Evolutionary conservation across 2,329 filamentous ascomycete species (phyloP).

Genomic region (Decorospora gaudefroyi): DNA sequence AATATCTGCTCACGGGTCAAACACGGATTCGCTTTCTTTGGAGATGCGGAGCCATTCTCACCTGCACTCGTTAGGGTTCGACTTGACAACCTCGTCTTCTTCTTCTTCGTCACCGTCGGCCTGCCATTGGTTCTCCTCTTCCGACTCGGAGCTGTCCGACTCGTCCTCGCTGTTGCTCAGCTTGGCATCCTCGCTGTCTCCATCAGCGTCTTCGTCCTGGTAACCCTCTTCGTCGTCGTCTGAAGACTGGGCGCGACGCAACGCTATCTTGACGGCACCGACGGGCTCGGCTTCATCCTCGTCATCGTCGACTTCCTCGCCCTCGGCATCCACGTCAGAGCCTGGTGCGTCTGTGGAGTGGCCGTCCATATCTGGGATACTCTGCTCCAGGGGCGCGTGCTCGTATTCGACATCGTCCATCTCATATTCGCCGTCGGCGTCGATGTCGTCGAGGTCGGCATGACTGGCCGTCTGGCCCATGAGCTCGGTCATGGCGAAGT

Average conservation of each 20-base stretch:
- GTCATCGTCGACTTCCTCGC: slow-evolving; percentile 57
- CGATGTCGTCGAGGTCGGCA: slow-evolving; percentile 42
- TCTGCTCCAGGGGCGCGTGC: slow-evolving; percentile 23
- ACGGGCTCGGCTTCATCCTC: slow-evolving; percentile 55
- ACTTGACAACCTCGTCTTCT: slow-evolving; percentile 60
- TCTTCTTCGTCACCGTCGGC: slow-evolving; percentile 59
- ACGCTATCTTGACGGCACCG: slow-evolving; percentile 50
- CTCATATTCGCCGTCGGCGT: slow-evolving; percentile 48
- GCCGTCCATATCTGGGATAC: slow-evolving; percentile 34
- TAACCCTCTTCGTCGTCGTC: slow-evolving; percentile 51
- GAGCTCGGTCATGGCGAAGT: slow-evolving; percentile 51
- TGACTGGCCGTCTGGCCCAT: slow-evolving; percentile 42
- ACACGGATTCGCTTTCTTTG: slow-evolving; percentile 13
- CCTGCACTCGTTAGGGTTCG: slow-evolving; percentile 66
- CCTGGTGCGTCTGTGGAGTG: slow-evolving; percentile 48
- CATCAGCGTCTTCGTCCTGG: slow-evolving; percentile 47
- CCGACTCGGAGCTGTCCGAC: slow-evolving; percentile 55
- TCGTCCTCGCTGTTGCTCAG: slow-evolving; percentile 47
- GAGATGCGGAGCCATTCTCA: slow-evolving; percentile 50
- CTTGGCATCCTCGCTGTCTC: slow-evolving; percentile 46
- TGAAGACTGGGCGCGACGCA: slow-evolving; percentile 35
- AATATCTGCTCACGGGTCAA: slow-evolving; percentile 64
- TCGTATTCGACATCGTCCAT: slow-evolving; percentile 45
- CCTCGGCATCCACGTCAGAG: slow-evolving; percentile 51
- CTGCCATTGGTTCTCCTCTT: slow-evolving; percentile 61